phyloP scores from a whole-genome alignment of 164 flowering plant genomes.

The Chimonanthus praecox region DNA sequence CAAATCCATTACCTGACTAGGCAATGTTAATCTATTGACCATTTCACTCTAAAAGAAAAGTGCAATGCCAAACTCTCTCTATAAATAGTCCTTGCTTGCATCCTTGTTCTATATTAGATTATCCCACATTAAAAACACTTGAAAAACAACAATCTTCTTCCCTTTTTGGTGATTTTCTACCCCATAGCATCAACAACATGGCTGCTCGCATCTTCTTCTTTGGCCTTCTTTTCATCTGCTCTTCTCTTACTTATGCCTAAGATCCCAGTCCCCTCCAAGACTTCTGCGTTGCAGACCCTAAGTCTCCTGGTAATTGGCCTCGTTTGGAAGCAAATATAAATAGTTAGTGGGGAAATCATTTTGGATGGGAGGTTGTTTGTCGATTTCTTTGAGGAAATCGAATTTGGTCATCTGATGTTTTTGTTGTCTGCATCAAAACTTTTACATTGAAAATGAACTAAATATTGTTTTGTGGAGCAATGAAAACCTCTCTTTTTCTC shows the following conservation, averaged over 20 bases:
- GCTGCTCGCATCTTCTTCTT: not conserved
- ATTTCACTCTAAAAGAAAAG: too few relatives aligned
- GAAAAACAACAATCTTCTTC: too few relatives aligned
- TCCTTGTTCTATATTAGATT: too few relatives aligned
- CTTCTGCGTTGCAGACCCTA: slow-evolving; percentile 10
- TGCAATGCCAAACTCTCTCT: too few relatives aligned
- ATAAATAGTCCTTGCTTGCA: too few relatives aligned
- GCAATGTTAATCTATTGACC: too few relatives aligned
- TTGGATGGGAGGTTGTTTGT: not conserved
- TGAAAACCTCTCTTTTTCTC: too few relatives aligned
- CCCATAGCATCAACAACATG: not conserved
- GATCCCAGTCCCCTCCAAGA: slow-evolving; percentile 6
- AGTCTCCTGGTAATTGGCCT: not conserved
- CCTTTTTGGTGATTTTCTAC: too few relatives aligned
- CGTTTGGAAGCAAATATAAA: not conserved
- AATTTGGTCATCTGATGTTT: not conserved
- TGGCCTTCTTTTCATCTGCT: not conserved
- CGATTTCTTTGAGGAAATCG: not conserved
- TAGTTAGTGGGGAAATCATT: not conserved
- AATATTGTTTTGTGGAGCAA: too few relatives aligned
- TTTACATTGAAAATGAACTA: too few relatives aligned
- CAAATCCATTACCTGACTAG: too few relatives aligned
- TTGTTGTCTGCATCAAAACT: not conserved
- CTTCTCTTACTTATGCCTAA: not conserved
- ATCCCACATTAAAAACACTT: too few relatives aligned